These are phyloP conservation scores for Microstegium vimineum DNA, from an alignment of 176 grass and related monocot species.

Conservation along the genomic window DNA sequence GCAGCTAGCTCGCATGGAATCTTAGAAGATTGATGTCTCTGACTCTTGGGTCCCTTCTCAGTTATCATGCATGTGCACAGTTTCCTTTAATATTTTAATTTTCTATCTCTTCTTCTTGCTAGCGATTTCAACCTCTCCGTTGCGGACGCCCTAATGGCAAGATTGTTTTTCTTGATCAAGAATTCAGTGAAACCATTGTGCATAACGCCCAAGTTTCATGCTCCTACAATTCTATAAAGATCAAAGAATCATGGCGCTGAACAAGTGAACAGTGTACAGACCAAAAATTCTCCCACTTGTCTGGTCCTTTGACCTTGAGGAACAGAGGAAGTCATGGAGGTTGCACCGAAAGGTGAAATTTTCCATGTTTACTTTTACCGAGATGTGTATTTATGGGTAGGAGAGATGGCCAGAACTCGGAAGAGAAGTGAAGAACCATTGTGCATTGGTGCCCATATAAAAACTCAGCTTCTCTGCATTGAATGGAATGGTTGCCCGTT, in stretches of 20 bases:
- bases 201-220: not conserved
- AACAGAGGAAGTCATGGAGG: not conserved
- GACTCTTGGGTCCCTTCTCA: too few species aligned
- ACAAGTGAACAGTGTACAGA: not conserved
- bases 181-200: not conserved
- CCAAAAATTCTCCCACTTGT: not conserved
- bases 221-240: too few species aligned
- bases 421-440: not conserved
- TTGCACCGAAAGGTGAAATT: not conserved
- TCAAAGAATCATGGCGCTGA: not conserved
- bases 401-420: not conserved
- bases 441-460: slow-evolving; percentile 7
- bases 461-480: slow-evolving; percentile 14
- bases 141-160: not conserved
- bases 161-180: not conserved
- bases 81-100: too few species aligned
- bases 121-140: too few species aligned
- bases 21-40: too few species aligned
- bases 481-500: slow-evolving; percentile 1
- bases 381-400: not conserved
- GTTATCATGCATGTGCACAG: too few species aligned
- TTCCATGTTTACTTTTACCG: not conserved
- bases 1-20: too few species aligned
- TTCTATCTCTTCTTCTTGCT: too few species aligned
- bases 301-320: not conserved